Evolutionary conservation across 768 basidiomycete species (phyloP), one percentile per base, ranked within the genome.

Genomic region (Tylopilus subfusipes): DNA sequence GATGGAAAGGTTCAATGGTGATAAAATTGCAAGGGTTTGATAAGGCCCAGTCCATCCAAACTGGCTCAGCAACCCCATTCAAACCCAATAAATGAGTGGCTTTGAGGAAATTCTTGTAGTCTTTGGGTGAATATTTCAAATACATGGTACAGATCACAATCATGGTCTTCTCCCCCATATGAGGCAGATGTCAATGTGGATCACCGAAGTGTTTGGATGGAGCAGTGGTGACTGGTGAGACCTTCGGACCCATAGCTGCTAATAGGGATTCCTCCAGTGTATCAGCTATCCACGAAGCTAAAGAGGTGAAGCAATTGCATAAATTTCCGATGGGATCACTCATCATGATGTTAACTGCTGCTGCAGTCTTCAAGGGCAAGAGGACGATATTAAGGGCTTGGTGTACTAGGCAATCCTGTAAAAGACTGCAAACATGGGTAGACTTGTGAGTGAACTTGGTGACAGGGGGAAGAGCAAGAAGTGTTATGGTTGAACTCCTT

Each of bases 381-480:
- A 46, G 6, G 12, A 46, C 14, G 11, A 46, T 33, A 13, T 46
- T 33, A 14, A 46, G 45, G 3, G 21, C 22, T 13, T 34, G 22
- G 8, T 48, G 21, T 13, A 48, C 21, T 1, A 48, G 22, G 3
- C 16, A 1, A 24, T 48, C 46, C n/a, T 48, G 46, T 7, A 48
- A 16, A 13, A 48, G 21, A 21, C 46, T 36, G 22, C 7, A 7
- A 24, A 47, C 21, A 10, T 16, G 31, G 12, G 46, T 21, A 14
- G 13, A 12, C 12, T 59, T 56, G 44, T 58, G 48, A 9, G 39
- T 34, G 24, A 58, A 58, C 22, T 58, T 61, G 9, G 50, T 2
- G 2, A 61, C 40, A 5, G 57, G 57, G 27, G 8, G 54, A 4
- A 44, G n/a, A 24, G 43, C 22, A 12, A 54, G 53, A 0, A 58